These are phyloP conservation scores for Stagonosporopsis rhizophila DNA, from an alignment of 2,329 filamentous ascomycete species.

Conservation along the genomic window DNA sequence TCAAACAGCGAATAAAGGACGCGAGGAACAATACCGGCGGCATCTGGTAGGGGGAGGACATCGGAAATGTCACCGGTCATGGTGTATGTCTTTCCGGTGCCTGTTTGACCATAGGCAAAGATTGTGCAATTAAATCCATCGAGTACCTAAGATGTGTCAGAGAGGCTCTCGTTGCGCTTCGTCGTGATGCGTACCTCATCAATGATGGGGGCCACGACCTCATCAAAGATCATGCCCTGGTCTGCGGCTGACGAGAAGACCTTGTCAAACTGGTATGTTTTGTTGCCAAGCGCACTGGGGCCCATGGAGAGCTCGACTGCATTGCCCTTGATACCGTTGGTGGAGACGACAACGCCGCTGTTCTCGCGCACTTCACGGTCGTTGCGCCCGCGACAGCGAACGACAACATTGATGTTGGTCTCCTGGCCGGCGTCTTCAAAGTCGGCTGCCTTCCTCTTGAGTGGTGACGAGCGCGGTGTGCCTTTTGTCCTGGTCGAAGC, in stretches of 20 bases:
- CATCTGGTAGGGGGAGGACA: constrained; percentile 86
- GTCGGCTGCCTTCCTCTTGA: constrained; percentile 87
- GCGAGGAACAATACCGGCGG: constrained; percentile 92
- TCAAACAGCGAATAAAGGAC: constrained; percentile 86
- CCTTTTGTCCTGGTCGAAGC: constrained; percentile 59
- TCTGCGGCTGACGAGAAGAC: constrained; percentile 96
- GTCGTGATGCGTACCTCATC: constrained; percentile 71
- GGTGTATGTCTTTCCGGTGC: constrained; percentile 98
- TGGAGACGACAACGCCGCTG: constrained; percentile 87
- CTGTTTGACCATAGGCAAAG: constrained; percentile 97
- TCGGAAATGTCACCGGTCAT: constrained; percentile 99
- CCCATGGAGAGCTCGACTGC: constrained; percentile 90
- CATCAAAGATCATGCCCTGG: constrained; percentile 92
- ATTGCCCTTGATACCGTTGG: constrained; percentile 87
- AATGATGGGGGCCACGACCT: constrained; percentile 90
- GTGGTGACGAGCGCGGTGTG: constrained; percentile 54
- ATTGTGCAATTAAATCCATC: constrained; percentile 97
- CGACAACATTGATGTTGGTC: constrained; percentile 97
- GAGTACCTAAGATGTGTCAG: constrained; percentile 71
- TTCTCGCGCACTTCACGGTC: constrained; percentile 94
- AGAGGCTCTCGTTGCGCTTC: background rate
- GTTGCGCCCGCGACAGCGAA: constrained; percentile 90
- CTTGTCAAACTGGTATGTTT: constrained; percentile 95
- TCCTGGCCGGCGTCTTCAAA: constrained; percentile 79
- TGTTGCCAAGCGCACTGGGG: constrained; percentile 89